Conservation (phyloP, 2,329 filamentous ascomycete genomes). For the Neofusicoccum umdonicola region DNA sequence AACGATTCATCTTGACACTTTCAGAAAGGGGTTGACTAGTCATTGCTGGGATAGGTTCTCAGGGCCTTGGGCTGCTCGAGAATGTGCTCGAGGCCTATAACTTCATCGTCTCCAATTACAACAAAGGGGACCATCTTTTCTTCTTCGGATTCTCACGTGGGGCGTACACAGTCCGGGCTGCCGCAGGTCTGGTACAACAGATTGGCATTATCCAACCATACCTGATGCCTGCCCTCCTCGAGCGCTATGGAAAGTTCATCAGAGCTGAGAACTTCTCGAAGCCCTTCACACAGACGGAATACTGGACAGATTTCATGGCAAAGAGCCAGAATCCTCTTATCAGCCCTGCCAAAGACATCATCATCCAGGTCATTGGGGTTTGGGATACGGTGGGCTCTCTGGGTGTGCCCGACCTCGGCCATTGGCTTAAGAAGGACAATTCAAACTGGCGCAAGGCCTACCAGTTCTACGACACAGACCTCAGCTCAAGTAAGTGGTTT, state of each 20-base stretch:
- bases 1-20: no score
- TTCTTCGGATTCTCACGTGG: slow-evolving; percentile 47
- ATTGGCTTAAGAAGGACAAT: not conserved
- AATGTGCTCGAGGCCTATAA: slow-evolving; percentile 50
- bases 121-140: slow-evolving; percentile 40
- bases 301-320: not conserved
- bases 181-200: slow-evolving; percentile 45
- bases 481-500: slow-evolving; percentile 2
- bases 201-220: slow-evolving; percentile 49
- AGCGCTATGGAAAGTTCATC: slow-evolving; percentile 18
- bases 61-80: slow-evolving; percentile 37
- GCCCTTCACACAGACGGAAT: not conserved
- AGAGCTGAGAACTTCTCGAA: not conserved
- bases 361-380: slow-evolving; percentile 46
- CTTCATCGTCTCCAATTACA: slow-evolving; percentile 54
- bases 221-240: slow-evolving; percentile 46
- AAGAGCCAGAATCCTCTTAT: not conserved
- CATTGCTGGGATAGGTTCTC: not conserved
- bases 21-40: no score
- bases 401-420: not conserved
- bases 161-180: slow-evolving; percentile 39
- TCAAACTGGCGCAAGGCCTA: slow-evolving; percentile 16
- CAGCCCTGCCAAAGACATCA: not conserved
- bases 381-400: slow-evolving; percentile 42
- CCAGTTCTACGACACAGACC: slow-evolving; percentile 14